Percentiles rank a stretch among this genome's conserved stretches.
Conservation (phyloP, 2,329 filamentous ascomycete species). For the Alternaria ventricosa region DNA sequence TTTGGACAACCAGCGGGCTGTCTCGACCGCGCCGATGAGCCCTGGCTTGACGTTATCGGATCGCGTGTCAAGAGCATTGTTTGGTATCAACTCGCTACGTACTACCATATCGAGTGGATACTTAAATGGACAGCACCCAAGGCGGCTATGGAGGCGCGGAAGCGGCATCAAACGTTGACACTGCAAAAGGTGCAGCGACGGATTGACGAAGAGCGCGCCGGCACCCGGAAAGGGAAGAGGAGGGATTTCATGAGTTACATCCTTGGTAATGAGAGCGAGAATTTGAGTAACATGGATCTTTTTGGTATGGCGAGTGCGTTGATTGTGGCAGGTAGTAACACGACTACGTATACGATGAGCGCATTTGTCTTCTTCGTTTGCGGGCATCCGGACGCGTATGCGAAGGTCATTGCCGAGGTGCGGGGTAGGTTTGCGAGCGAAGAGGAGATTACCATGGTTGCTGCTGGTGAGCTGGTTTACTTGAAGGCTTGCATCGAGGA, state of each 20-base stretch:
- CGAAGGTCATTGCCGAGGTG: not conserved
- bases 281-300: not conserved
- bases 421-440: conserved; percentile 2
- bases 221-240: not conserved
- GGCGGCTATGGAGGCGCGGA: conserved; percentile 5
- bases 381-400: not conserved
- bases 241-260: conserved; percentile 2
- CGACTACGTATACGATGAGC: conserved; percentile 3
- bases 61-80: conserved; percentile 4
- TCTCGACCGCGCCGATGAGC: conserved; percentile 2
- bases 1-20: conserved; percentile 1
- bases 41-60: not conserved
- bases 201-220: not conserved
- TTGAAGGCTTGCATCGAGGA: conserved; percentile 6
- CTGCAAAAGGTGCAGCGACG: conserved; percentile 2
- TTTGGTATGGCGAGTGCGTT: conserved; percentile 5
- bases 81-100: conserved; percentile 1
- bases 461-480: conserved; percentile 1
- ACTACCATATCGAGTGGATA: conserved; percentile 5
- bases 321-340: conserved; percentile 6
- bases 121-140: not conserved
- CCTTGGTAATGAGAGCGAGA: conserved; percentile 2
- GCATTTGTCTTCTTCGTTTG: conserved; percentile 3
- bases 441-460: conserved; percentile 2
- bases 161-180: conserved; percentile 1